Evolutionary conservation across 1,284 basidiomycete genomes (phyloP), one percentile per base, ranked within the genome.

Genomic region (Fereydounia khargensis): DNA sequence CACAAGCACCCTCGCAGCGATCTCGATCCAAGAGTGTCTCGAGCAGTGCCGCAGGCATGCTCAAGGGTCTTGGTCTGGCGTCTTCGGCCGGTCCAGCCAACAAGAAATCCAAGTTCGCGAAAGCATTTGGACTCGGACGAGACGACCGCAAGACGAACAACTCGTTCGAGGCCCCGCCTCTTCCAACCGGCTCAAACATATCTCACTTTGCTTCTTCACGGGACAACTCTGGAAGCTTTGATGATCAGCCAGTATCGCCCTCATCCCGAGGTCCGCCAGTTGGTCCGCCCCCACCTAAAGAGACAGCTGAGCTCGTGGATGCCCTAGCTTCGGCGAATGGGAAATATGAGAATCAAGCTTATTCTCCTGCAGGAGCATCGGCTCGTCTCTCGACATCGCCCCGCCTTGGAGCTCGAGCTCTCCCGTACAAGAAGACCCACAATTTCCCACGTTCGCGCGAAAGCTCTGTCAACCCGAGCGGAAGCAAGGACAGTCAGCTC

Each of bases 61-160:
- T 68, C 24, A 70, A 70, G 33, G 68, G 68, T 25, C 58, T 68
- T 6, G 68, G 68, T 14, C 44, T 70, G 2, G 55, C 63, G 1
- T 41, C 45, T 6, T 61, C 62, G 13, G 63, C 63, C 10, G 47
- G 50, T 13, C 61, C 65, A 16, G 49, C 62, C 4, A 51, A 48
- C 21, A 65, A 60, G 44, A 65, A 68, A 42, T 50, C 45, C 39
- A 67, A 67, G 40, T 53, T 70, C 35, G 64, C 51, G 30, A 70
- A 68, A 36, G 67, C 67, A 0, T 45, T 70, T 39, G 54, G 62
- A 9, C 31, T 55, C 3, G 63, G 44, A n/a, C 28, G 17, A 20
- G 35, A 36, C 3, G 35, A 36, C 19, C 6, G n/a, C 11, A 36
- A n/a, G n/a, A n/a, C n/a, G n/a, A n/a, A n/a, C n/a, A n/a, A n/a